These are phyloP conservation scores for Proliferodiscus dingleyae DNA, from an alignment of 2,329 filamentous ascomycete genomes.

Conservation along the genomic window DNA sequence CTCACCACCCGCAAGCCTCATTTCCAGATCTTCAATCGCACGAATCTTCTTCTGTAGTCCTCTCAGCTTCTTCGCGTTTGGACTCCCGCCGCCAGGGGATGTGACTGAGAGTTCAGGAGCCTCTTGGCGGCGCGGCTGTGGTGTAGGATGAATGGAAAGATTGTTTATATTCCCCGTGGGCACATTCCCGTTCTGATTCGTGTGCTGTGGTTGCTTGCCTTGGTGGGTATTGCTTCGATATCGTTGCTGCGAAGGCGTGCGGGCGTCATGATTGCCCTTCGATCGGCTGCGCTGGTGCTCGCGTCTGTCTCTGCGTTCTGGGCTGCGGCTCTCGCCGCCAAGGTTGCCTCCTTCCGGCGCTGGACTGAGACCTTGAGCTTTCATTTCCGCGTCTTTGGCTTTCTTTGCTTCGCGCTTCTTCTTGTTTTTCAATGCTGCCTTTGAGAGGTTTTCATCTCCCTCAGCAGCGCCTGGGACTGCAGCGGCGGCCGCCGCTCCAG, in stretches of 20 bases:
- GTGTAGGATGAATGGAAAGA: constrained; percentile 26
- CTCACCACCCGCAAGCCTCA: constrained; percentile 89
- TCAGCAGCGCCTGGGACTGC: constrained; percentile 54
- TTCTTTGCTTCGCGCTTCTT: constrained; percentile 97
- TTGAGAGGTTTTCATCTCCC: constrained; percentile 67
- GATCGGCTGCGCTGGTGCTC: constrained; percentile 50
- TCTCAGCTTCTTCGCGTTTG: constrained; percentile 91
- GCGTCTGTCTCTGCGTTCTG: constrained; percentile 56
- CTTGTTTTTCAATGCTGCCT: constrained; percentile 91
- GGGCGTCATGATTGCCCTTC: constrained; percentile 41
- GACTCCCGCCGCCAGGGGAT: constrained; percentile 52
- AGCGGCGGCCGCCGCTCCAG: constrained; percentile 64
- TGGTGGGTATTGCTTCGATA: constrained; percentile 46
- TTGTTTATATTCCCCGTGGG: constrained; percentile 29
- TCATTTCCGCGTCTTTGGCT: constrained; percentile 70
- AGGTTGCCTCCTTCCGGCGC: constrained; percentile 32
- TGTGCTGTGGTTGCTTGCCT: constrained; percentile 9
- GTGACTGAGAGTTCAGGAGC: constrained; percentile 48
- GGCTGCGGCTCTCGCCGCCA: constrained; percentile 52
- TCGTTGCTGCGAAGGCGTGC: constrained; percentile 42
- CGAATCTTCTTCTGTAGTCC: constrained; percentile 95
- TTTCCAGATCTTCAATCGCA: constrained; percentile 96
- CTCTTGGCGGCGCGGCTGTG: constrained; percentile 12
- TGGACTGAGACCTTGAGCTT: constrained; percentile 40
- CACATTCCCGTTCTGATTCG: constrained; percentile 4